Conservation (phyloP, 176 grass and related monocot genomes). For the Ananas comosus region DNA sequence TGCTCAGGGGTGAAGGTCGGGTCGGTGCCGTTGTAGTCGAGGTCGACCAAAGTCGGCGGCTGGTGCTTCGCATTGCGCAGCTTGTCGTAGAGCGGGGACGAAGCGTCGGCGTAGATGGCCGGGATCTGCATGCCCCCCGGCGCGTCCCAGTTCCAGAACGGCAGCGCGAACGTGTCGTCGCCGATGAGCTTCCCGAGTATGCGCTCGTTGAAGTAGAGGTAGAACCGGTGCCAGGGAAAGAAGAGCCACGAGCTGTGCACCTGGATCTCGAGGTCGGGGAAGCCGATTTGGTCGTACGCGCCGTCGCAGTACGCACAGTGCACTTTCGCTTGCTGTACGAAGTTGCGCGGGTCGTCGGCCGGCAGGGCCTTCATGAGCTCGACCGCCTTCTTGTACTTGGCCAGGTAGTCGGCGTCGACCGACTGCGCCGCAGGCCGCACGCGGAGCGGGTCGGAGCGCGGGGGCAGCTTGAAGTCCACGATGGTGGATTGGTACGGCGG, state of each 20-base stretch:
- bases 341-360: conserved; percentile 66
- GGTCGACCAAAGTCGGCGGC: conserved; percentile 36
- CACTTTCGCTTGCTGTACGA: conserved; percentile 49
- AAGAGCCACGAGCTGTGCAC: conserved; percentile 62
- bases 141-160: conserved; percentile 90
- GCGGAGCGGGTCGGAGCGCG: conserved; percentile 26
- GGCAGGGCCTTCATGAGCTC: conserved; percentile 59
- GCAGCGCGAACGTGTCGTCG: conserved; percentile 59
- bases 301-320: conserved; percentile 57
- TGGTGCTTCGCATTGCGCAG: conserved; percentile 35
- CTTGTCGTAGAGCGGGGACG: conserved; percentile 41
- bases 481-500: conserved; percentile 7
- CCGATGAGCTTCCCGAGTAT: conserved; percentile 71
- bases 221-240: conserved; percentile 73
- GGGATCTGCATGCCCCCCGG: conserved; percentile 52
- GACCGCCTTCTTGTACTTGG: conserved; percentile 49
- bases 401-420: conserved; percentile 29
- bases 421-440: conserved; percentile 59
- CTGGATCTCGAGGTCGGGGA: conserved; percentile 40
- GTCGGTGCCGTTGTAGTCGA: conserved; percentile 35
- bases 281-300: conserved; percentile 47
- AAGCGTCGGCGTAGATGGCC: conserved; percentile 27
- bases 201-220: conserved; percentile 59
- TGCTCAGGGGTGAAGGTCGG: conserved; percentile 10
- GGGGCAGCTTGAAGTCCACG: conserved; percentile 43